Base-by-base conservation (phyloP, 2,329 filamentous ascomycete genomes). In the Fusarium kyushuense region DNA sequence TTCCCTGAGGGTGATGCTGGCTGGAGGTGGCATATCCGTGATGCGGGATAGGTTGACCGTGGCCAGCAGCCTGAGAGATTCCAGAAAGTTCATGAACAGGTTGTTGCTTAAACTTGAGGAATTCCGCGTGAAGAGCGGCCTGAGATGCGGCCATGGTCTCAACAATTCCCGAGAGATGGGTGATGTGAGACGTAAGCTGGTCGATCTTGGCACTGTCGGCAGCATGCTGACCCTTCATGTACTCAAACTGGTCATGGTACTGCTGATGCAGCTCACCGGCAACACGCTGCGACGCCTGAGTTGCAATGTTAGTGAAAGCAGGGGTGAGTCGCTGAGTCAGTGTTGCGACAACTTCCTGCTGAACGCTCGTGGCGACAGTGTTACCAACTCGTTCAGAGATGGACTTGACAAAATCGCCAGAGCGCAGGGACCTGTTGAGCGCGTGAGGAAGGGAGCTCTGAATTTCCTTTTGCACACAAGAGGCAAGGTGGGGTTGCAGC, bases 381-480 rank as follows among this genome's bases (percentile, higher is more conserved):
- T 87, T 86, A 4, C 89, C 84, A 33, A 97, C 86, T 51, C 89
- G 86, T 54, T 96, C 92, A 10, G 79, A 76, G 55, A 97, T 87
- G 9, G 86, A 81, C 73, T 90, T 90, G 66, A 93, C 82, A 38
- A 96, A 83, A 48, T 94, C 90, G 13, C 89, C 89, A 68, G 90
- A 91, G 74, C 92, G 90, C 54, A 97, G 79, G 3, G 77, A 76
- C 46, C 77, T 76, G 67, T 67, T 78, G 13, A 81, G 65, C 23
- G 91, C 88, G 67, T 88, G 87, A 3, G 93, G 93, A 35, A 98
- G 82, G 35, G 85, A 80, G 58, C 85, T 86, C 74, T 91, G 90
- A 67, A 97, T 81, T 78, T 97, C 93, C 69, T 89, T 89, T 58
- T 92, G 88, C 42, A 97, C 79, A 3, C 85, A 83, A 40, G 85